Evolutionary conservation across 23 red algal genomes (phyloP).

Genomic region (Rhodosorus marinus): DNA sequence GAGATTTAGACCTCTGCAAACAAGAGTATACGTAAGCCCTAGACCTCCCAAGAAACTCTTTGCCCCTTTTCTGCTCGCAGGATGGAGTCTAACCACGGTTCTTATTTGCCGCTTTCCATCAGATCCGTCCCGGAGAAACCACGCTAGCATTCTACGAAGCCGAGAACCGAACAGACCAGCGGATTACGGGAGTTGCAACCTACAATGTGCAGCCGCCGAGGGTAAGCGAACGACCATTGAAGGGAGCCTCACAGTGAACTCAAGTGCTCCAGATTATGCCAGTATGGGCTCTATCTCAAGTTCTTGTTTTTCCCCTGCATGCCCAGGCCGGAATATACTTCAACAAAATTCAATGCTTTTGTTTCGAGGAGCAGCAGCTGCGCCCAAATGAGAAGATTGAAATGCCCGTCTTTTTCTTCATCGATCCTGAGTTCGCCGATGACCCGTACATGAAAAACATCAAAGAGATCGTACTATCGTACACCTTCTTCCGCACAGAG

Average conservation of each 20-base stretch:
- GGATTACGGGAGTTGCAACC: conserved; percentile 71
- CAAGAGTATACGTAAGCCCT: conserved; percentile 1
- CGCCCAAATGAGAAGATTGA: conserved; percentile 73
- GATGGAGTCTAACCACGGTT: no score
- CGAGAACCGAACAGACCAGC: conserved; percentile 45
- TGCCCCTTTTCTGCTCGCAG: no score
- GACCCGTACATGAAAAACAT: conserved; percentile 91
- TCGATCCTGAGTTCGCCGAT: conserved; percentile 73
- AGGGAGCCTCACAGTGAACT: no score
- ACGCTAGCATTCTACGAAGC: conserved; percentile 89
- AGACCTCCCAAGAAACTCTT: no score
- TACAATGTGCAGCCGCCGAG: conserved; percentile 93
- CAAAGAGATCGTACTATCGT: conserved; percentile 69
- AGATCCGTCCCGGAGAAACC: conserved; percentile 80
- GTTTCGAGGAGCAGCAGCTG: conserved; percentile 95
- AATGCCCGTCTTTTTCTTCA: conserved; percentile 98
- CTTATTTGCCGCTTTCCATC: conserved; percentile 20
- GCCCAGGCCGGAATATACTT: conserved; percentile 95
- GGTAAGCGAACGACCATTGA: no score
- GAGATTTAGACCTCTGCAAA: conserved; percentile 69
- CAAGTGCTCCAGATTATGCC: no score
- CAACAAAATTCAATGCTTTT: conserved; percentile 99
- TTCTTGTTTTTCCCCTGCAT: no score
- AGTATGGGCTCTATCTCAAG: no score
- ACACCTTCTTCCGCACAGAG: conserved; percentile 95